These are phyloP conservation scores for Pouteria campechiana DNA, from an alignment of 179 eudicot genomes.

Conservation along the genomic window DNA sequence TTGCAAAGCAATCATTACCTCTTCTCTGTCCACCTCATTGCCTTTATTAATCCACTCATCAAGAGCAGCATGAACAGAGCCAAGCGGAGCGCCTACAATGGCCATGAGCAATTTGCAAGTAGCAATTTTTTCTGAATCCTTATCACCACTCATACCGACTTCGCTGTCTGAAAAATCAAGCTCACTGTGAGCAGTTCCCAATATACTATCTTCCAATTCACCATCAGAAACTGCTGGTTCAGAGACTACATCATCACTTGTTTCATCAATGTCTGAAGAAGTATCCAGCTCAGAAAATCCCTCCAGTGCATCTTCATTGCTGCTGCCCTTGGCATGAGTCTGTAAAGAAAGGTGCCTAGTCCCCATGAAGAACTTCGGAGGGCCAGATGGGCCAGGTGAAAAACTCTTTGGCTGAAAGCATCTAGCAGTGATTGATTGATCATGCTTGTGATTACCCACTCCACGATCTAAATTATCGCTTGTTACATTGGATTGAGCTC, in stretches of 20 bases:
- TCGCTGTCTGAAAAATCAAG: constrained; percentile 25
- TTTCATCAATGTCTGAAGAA: constrained; percentile 20
- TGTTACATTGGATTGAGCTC: constrained; percentile 13
- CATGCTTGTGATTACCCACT: constrained; percentile 7
- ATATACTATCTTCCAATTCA: constrained; percentile 19
- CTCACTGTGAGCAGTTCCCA: constrained; percentile 24
- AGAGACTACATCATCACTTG: constrained; percentile 19
- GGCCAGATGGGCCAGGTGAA: constrained; percentile 9
- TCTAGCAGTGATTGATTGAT: constrained; percentile 4
- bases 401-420: constrained; percentile 17
- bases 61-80: constrained; percentile 31
- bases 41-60: constrained; percentile 57
- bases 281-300: constrained; percentile 78
- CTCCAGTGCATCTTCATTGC: constrained; percentile 60
- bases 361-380: constrained; percentile 15
- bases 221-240: constrained; percentile 28
- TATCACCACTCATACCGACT: constrained; percentile 9
- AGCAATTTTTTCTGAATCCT: constrained; percentile 3
- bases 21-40: constrained; percentile 24
- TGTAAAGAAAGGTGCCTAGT: constrained; percentile 35
- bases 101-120: constrained; percentile 20
- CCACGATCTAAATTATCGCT: constrained; percentile 3
- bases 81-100: constrained; percentile 22
- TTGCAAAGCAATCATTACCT: constrained; percentile 15
- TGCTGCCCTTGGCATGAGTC: constrained; percentile 43